Evolutionary conservation across 106 monocot species (phyloP).

Genomic region (Iris macrosiphon): DNA sequence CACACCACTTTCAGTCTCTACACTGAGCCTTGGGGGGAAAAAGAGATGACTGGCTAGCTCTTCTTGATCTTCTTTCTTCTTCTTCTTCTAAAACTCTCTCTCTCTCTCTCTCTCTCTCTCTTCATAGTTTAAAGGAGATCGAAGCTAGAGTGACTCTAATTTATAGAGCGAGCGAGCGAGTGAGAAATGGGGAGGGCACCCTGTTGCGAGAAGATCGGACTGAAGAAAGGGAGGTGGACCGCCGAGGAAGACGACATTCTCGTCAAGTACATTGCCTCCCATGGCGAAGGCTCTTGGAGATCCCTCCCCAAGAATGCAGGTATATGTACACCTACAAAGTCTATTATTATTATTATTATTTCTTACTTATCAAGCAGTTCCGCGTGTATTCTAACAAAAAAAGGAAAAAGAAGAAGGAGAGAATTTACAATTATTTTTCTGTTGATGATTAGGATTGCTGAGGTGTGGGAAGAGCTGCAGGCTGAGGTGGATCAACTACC

Average conservation of each 20-base stretch:
- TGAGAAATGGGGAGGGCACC: conserved; percentile 11
- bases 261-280: neutral
- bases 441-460: conserved; percentile 41
- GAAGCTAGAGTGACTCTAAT: no score
- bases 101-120: conserved; percentile 7
- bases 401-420: no score
- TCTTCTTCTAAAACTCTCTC: neutral
- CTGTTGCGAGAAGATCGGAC: conserved; percentile 13
- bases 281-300: conserved; percentile 16
- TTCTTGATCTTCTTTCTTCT: no score
- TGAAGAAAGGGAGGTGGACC: conserved; percentile 18
- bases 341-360: no score
- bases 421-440: no score
- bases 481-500: conserved; percentile 59
- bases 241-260: conserved; percentile 10
- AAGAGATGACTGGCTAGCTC: no score
- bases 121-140: neutral
- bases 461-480: conserved; percentile 70
- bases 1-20: neutral
- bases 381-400: no score
- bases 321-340: no score
- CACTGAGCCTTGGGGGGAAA: no score
- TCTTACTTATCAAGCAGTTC: no score
- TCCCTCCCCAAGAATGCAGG: conserved; percentile 17
- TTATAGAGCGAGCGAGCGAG: conserved; percentile 3